Base-by-base conservation (phyloP, 2,329 filamentous ascomycete genomes). In the Cladophialophora carrionii region DNA sequence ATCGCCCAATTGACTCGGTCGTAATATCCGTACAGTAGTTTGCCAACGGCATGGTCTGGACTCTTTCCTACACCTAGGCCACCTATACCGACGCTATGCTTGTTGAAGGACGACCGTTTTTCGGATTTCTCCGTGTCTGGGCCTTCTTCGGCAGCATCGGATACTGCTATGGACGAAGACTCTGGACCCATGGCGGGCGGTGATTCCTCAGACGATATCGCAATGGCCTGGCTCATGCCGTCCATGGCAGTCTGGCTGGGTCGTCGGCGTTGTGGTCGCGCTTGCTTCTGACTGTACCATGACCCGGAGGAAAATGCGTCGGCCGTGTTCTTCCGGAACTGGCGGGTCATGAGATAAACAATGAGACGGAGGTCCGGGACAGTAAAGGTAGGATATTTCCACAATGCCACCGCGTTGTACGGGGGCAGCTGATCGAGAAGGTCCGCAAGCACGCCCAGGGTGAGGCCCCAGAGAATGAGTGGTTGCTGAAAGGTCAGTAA, bases 381-480 rank as follows among this genome's bases (percentile, higher is more conserved):
- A 0, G 87, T 88, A 72, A 90, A 90, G 0, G 86, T 90, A 0
- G 88, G 88, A 71, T 89, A 89, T 32, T 83, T 83, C 87, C 88
- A 90, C 29, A 89, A 74, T 37, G 84, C 78, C 3, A 89, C 81
- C 1, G 86, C 83, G 60, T 84, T 85, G 68, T 83, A 79, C 1
- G 87, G 86, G n/a, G 87, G 87, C 3, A 90, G 76, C 72, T 88
- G 82, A 68, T 90, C 87, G 26, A 90, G 79, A 68, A 90, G 87
- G 74, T 90, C 88, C 17, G 85, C 85, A 46, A 90, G 76, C 34
- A 90, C 84, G 4, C 87, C 88, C 1, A 90, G 78, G 0, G 88
- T 90, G 37, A 90, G 74, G 0, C 88, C 88, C 88, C 88, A 90
- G 1, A 90, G 83, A 10, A 89, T 75, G 1, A 90, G 77, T 1